Evolutionary conservation across 306 rosid genomes (phyloP), one percentile per base, ranked within the genome.

Genomic region (Rosa rugosa): DNA sequence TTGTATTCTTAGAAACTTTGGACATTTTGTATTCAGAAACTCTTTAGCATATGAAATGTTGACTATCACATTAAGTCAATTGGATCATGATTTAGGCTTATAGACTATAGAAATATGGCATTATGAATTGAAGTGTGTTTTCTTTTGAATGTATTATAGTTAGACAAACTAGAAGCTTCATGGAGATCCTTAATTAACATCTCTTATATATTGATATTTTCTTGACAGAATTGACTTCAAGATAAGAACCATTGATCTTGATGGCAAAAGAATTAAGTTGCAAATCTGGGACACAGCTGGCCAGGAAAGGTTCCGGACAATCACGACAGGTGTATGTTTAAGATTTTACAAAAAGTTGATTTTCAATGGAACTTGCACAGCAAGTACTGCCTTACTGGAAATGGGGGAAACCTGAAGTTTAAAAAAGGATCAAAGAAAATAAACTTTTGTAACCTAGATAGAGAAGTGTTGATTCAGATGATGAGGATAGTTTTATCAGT

Each of bases 261-360:
- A 92, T 71, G 91, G 90, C 66, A 92, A 88, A 82, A 87, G 95
- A 47, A 84, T 92, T 73, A 92, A 92, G 85, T 77, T 92, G 81
- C 97, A 92, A 83, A 92, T 92, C 75, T 92, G 95, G 97, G 97
- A 92, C 72, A 92, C 97, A 23, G 97, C 97, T 81, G 97, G 95
- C 54, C 97, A 92, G 84, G 97, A 92, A 78, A 85, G 97, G 72
- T 92, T 92, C 78, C 89, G 97, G 71, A 92, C 97, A 47, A 92
- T 92, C 82, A 92, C 97, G 44, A 92, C 95, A 53, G 95, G 95
- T 85, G 63, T 45, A 46, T 78, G 76, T 69, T 81, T 79, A 71
- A 47, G 72, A 50, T 76, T 83, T 57, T 22, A 71, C 23, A 56
- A n/a, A 56, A n/a, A 31, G 45, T 51, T 45, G 49, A 20, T 77